Evolutionary conservation across 2,329 filamentous ascomycete species (phyloP).

Genomic region (Ophiostoma quercus): DNA sequence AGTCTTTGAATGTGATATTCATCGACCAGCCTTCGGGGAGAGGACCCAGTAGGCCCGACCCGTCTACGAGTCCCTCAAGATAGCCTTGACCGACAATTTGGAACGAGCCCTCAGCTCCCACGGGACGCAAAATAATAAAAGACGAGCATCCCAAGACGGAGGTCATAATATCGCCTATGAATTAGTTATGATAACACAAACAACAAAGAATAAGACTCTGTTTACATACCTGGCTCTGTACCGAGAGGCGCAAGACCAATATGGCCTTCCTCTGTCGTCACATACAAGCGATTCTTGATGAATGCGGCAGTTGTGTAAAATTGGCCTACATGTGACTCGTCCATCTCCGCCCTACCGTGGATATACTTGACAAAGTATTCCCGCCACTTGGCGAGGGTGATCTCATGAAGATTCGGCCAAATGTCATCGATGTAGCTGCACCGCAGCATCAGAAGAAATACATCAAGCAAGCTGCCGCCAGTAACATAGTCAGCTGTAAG

Average conservation of each 20-base stretch:
- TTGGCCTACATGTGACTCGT: neutral
- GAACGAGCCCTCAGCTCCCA: neutral
- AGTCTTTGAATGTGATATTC: neutral
- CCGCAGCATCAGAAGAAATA: neutral
- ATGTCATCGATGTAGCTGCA: neutral
- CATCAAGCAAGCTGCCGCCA: neutral
- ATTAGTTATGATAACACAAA: too few species aligned
- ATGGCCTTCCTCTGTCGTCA: neutral
- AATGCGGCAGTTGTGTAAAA: neutral
- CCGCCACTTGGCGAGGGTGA: neutral
- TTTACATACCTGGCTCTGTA: neutral
- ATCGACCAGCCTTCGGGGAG: neutral
- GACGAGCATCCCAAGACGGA: neutral
- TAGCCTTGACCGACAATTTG: neutral
- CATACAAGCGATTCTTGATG: neutral
- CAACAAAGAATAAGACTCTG: too few species aligned
- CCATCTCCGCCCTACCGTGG: neutral
- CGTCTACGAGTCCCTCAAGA: neutral
- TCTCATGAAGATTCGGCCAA: neutral
- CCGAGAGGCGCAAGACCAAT: neutral
- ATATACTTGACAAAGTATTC: neutral
- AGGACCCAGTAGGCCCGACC: neutral
- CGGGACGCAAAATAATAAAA: neutral
- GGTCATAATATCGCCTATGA: neutral
- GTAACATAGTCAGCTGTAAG: neutral